These are phyloP conservation scores for Escovopsis sp. DNA, from an alignment of 2,329 filamentous ascomycete genomes.

Conservation along the genomic window DNA sequence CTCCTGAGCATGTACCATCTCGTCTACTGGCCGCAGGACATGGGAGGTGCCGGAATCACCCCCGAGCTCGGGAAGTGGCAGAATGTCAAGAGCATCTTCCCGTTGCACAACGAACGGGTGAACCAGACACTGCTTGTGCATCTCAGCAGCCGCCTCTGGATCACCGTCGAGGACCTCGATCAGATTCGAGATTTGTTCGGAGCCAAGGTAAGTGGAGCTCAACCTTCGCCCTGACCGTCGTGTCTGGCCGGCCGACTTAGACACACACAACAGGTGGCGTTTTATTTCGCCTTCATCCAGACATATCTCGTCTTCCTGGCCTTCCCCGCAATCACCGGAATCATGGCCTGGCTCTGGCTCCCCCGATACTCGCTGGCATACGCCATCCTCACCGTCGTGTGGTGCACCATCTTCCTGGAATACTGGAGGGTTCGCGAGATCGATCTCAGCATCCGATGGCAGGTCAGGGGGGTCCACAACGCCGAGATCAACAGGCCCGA, in stretches of 20 bases:
- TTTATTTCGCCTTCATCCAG: constrained; percentile 74
- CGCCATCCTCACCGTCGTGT: constrained; percentile 50
- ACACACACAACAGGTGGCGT: constrained; percentile 40
- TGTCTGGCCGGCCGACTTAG: background rate
- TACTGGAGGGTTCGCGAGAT: constrained; percentile 67
- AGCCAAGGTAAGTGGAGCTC: constrained; percentile 27
- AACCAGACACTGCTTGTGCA: constrained; percentile 44
- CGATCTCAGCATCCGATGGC: constrained; percentile 59
- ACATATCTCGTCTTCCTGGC: constrained; percentile 57
- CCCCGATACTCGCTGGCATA: constrained; percentile 58
- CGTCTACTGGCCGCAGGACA: constrained; percentile 39
- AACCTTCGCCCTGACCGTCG: background rate
- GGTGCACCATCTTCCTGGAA: constrained; percentile 61
- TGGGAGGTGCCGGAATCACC: constrained; percentile 49
- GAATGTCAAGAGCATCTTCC: constrained; percentile 45
- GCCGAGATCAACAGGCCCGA: constrained; percentile 52
- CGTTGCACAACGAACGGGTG: constrained; percentile 42
- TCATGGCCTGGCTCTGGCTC: constrained; percentile 53
- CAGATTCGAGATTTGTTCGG: constrained; percentile 47
- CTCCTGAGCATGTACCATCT: constrained; percentile 58
- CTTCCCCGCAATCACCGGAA: constrained; percentile 53
- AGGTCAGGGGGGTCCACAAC: constrained; percentile 50
- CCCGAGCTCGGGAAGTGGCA: constrained; percentile 43
- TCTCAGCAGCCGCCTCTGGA: constrained; percentile 36
- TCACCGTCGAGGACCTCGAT: constrained; percentile 39